Evolutionary conservation across 371 early-diverging fungal genomes (phyloP), one percentile per base, ranked within the genome.

Genomic region (Dichotomocladium elegans): DNA sequence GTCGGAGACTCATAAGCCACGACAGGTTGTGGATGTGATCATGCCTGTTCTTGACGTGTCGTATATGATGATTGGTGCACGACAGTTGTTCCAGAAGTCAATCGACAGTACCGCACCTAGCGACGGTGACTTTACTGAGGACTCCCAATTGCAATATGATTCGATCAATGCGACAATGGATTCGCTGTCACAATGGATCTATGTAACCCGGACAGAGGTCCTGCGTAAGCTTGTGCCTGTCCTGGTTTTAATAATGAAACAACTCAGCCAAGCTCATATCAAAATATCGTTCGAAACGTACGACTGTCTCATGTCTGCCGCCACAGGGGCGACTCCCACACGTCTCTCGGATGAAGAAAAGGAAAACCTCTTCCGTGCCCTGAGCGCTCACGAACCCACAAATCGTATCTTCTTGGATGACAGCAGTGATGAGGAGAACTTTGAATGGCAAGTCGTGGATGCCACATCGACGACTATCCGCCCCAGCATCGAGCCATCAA

Each of bases 131-230:
- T 42, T 47, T 22, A 51, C 24, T 22, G 50, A 60, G 9, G 51
- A 28, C 6, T n/a, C 44, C 7, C 27, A 34, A 6, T 41, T 62
- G 9, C 49, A 53, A 3, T 61, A 52, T 26, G 61, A 57, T 24
- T 22, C 30, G 17, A 31, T 68, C 15, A 61, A 46, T 29, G 25
- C 60, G 9, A 41, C 63, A 1, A 41, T 61, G 19, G 64, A 72
- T 37, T 57, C 68, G 8, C 37, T 77, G n/a, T 77, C 78, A 1
- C 62, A 65, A 10, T 77, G 78, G 78, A 56, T 72, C 10, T 72
- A 64, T 43, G 74, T 74, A 0, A 74, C 70, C 1, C 67, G 74
- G 0, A 40, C 53, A n/a, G 64, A 69, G 7, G 53, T 74, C 25
- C 58, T 77, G 22, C 59, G 58, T 3, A 55, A 58, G 15, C 44